These are phyloP conservation scores for Pseudogymnoascus sp. DNA, from an alignment of 2,329 filamentous ascomycete species.

Conservation along the genomic window DNA sequence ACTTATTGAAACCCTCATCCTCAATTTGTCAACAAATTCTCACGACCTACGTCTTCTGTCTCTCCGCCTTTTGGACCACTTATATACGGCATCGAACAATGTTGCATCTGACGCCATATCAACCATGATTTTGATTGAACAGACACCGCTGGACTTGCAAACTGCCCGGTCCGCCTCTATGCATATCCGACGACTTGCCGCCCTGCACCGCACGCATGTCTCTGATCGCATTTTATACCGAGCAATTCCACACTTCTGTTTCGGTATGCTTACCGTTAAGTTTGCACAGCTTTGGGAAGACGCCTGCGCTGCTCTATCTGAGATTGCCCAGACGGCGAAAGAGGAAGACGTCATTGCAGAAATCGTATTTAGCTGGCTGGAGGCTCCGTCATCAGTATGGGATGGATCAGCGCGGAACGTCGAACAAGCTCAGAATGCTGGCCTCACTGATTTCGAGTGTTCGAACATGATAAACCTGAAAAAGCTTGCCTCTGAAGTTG, in stretches of 20 bases:
- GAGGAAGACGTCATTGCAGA: conserved; percentile 68
- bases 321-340: conserved; percentile 59
- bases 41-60: conserved; percentile 67
- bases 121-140: conserved; percentile 71
- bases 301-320: conserved; percentile 64
- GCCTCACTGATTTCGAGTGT: conserved; percentile 74
- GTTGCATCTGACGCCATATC: conserved; percentile 43
- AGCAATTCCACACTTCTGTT: conserved; percentile 74
- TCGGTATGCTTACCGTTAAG: conserved; percentile 80
- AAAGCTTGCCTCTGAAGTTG: conserved; percentile 42
- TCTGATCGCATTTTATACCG: conserved; percentile 58
- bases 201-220: conserved; percentile 49
- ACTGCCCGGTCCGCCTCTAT: conserved; percentile 73
- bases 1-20: conserved; percentile 57
- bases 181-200: conserved; percentile 66
- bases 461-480: conserved; percentile 60
- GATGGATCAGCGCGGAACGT: conserved; percentile 36
- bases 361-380: conserved; percentile 72
- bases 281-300: conserved; percentile 85
- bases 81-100: conserved; percentile 46
- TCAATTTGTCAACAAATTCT: conserved; percentile 68
- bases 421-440: conserved; percentile 30
- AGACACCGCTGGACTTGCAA: conserved; percentile 68
- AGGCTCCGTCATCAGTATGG: conserved; percentile 48
- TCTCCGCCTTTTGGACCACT: conserved; percentile 60